Conservation (phyloP, 1,139 yeast species). For the Kurtzmaniella quercitrusa region DNA sequence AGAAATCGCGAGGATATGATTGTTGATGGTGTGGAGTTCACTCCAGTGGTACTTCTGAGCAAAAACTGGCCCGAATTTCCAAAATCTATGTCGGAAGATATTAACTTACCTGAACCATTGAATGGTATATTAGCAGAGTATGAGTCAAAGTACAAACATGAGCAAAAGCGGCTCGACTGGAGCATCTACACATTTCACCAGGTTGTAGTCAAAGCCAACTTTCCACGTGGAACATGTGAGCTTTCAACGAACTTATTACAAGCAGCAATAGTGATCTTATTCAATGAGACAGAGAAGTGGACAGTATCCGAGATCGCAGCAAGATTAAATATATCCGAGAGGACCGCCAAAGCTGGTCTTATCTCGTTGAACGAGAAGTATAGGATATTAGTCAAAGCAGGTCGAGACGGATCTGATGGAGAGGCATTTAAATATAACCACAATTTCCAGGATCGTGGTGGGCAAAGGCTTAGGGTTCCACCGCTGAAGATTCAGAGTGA, state of each 20-base stretch:
- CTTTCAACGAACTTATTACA: conserved; percentile 35
- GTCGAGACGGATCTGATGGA: neutral
- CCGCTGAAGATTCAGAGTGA: conserved; percentile 24
- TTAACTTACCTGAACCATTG: conserved; percentile 17
- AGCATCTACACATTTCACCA: conserved; percentile 33
- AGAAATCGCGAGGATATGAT: too few relatives aligned
- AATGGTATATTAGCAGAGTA: conserved; percentile 14
- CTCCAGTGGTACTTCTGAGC: conserved; percentile 31
- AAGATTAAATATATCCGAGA: conserved; percentile 23
- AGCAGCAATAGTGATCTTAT: conserved; percentile 30
- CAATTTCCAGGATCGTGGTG: conserved; percentile 6
- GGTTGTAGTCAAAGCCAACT: conserved; percentile 25
- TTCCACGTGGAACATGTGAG: conserved; percentile 29
- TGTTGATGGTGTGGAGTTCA: conserved; percentile 20
- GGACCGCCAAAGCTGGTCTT: conserved; percentile 24
- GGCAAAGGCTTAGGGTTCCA: conserved; percentile 25
- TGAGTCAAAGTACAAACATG: conserved; percentile 13
- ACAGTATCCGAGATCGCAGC: conserved; percentile 17
- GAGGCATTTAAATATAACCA: neutral
- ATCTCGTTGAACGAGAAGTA: conserved; percentile 30
- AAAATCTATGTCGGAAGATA: conserved; percentile 15
- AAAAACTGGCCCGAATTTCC: conserved; percentile 44
- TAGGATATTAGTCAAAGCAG: conserved; percentile 16
- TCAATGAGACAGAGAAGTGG: conserved; percentile 20
- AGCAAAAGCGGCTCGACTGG: conserved; percentile 26